These are phyloP conservation scores for Casuarina glauca DNA, from an alignment of 306 rosid genomes.

Conservation along the genomic window DNA sequence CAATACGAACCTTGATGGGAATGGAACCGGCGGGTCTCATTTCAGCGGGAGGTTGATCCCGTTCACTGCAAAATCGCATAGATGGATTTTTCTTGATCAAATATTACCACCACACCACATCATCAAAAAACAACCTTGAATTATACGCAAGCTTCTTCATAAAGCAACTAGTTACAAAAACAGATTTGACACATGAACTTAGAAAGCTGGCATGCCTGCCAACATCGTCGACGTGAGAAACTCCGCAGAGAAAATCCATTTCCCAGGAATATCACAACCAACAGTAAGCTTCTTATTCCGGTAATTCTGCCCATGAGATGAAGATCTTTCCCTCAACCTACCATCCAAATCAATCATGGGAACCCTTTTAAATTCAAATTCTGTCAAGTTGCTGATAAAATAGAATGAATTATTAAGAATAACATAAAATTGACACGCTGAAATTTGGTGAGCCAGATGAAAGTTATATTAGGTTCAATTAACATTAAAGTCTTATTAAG, in stretches of 20 bases:
- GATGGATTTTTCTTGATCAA: not conserved
- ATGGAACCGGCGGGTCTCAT: slow-evolving; percentile 81
- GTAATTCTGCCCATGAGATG: slow-evolving; percentile 44
- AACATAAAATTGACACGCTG: not conserved
- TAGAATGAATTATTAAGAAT: not conserved
- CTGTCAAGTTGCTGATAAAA: slow-evolving; percentile 4
- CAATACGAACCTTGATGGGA: slow-evolving; percentile 65
- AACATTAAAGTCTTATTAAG: too few species aligned
- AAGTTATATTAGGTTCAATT: too few species aligned
- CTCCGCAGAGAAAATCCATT: slow-evolving; percentile 98
- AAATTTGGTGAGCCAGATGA: not conserved
- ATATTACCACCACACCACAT: not conserved
- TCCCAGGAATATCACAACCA: slow-evolving; percentile 79
- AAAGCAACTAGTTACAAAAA: not conserved
- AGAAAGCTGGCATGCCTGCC: slow-evolving; percentile 57
- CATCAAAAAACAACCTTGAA: slow-evolving; percentile 14
- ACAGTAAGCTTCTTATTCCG: slow-evolving; percentile 57
- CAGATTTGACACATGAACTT: not conserved
- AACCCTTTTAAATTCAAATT: slow-evolving; percentile 11
- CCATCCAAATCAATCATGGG: slow-evolving; percentile 29
- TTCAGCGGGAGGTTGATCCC: slow-evolving; percentile 95
- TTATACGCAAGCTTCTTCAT: not conserved
- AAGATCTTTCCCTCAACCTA: slow-evolving; percentile 83
- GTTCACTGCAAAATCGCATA: slow-evolving; percentile 54
- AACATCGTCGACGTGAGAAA: slow-evolving; percentile 58